Base-by-base conservation (phyloP, 1,139 yeast genomes). In the Pichia sp. region DNA sequence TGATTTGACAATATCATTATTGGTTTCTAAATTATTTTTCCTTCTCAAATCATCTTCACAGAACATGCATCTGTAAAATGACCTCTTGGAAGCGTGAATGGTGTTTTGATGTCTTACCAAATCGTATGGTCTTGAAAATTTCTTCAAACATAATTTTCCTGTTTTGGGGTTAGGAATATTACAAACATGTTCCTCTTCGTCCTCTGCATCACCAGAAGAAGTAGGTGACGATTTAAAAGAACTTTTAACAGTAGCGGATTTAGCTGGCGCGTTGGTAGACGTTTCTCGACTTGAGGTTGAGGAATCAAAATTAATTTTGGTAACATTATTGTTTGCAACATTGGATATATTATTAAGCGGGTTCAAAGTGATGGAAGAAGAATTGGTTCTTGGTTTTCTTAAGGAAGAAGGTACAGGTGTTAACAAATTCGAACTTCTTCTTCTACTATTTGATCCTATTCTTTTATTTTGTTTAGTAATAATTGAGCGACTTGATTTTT, bases 51-150 rank as follows among this genome's bases (percentile, higher is more conserved):
- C 81, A 55, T 77, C 80, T 39, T 81, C 84, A 66, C 98, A 92
- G 38, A 84, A 81, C 58, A 81, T 81, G 64, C 98, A 92, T 59
- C 85, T 81, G 69, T 82, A 92, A 44, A 85, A 77, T 58, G 85
- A 85, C 64, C 92, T 84, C 64, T 83, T 85, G 45, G 85, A 73
- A 2, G 97, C 92, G 64, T 92, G 98, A 45, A 92, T 92, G 0
- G 97, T 90, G 61, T 92, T 96, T 65, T 90, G 96, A 64, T 92
- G 97, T 57, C 98, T 77, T 32, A 90, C 84, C 58, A 92, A 72
- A 67, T 92, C 98, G 59, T 92, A 92, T 33, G 96, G 95, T 56
- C 98, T 75, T 23, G 97, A 87, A 61, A 92, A 92, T 51, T 84
- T 77, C 57, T 95, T 85, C 53, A 78, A 69, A 62, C 97, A 90